Percentiles rank a stretch among this genome's conserved stretches.
These are phyloP conservation scores for Pichia sp. DNA, from an alignment of 1,139 yeast genomes.

Conservation along the genomic window DNA sequence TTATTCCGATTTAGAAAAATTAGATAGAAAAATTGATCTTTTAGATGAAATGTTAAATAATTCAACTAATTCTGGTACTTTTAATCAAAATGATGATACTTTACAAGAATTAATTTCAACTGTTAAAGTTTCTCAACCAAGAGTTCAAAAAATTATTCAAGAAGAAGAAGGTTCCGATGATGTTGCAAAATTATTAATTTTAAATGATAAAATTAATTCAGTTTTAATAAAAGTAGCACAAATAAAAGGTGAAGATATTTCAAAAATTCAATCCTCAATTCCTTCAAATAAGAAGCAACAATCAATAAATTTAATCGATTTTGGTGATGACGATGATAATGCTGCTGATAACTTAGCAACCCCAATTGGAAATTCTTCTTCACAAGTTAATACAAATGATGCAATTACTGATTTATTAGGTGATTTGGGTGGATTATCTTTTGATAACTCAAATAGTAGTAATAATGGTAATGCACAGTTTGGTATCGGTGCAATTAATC, in stretches of 20 bases:
- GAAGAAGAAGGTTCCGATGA: constrained; percentile 69
- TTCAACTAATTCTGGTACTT: constrained; percentile 41
- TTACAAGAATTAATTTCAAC: constrained; percentile 71
- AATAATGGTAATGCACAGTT: constrained; percentile 17
- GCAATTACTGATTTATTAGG: constrained; percentile 63
- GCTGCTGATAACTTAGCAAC: too few relatives aligned
- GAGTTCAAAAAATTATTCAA: constrained; percentile 72
- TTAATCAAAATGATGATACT: constrained; percentile 63
- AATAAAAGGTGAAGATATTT: constrained; percentile 55
- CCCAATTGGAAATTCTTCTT: constrained; percentile 4
- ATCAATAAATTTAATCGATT: constrained; percentile 64
- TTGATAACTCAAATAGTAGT: constrained; percentile 25
- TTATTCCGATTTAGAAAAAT: constrained; percentile 76
- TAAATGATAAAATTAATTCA: constrained; percentile 74
- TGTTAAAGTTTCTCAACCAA: constrained; percentile 81
- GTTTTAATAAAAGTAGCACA: constrained; percentile 62
- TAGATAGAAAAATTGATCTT: constrained; percentile 83
- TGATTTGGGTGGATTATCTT: constrained; percentile 60
- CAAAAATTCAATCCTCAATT: constrained; percentile 49
- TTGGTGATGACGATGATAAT: constrained; percentile 51
- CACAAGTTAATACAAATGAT: constrained; percentile 34
- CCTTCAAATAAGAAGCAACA: constrained; percentile 22
- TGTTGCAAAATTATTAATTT: constrained; percentile 55
- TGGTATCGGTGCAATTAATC: constrained; percentile 31
- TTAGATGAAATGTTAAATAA: constrained; percentile 79